These are phyloP conservation scores for Neurospora pannonica DNA, from an alignment of 495 filamentous ascomycete genomes.

Conservation along the genomic window DNA sequence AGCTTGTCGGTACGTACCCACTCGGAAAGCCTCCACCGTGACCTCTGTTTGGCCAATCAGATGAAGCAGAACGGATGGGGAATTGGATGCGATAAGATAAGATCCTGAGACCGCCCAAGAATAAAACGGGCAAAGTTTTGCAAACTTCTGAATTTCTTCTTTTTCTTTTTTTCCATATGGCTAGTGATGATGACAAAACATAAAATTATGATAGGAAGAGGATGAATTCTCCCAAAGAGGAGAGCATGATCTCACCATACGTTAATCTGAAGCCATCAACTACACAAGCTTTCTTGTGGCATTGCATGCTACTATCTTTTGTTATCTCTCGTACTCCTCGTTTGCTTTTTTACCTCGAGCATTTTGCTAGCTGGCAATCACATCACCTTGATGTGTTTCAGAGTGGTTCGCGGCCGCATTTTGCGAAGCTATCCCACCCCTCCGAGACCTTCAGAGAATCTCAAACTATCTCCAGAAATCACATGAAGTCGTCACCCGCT, in stretches of 20 bases:
- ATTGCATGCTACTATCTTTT: neutral
- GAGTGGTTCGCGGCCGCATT: neutral
- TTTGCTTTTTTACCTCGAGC: neutral
- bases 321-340: neutral
- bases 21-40: neutral
- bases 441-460: neutral
- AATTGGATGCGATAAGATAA: neutral
- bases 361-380: neutral
- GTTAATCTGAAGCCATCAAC: slow-evolving; percentile 44
- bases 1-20: neutral
- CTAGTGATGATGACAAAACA: slow-evolving; percentile 46
- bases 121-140: slow-evolving; percentile 1
- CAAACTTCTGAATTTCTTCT: slow-evolving; percentile 1
- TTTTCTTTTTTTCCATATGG: slow-evolving; percentile 22
- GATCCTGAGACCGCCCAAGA: neutral
- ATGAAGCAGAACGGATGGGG: neutral
- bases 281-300: neutral
- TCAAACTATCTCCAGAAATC: neutral
- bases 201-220: slow-evolving; percentile 52
- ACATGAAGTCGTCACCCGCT: neutral
- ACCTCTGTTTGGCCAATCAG: neutral
- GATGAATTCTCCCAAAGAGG: slow-evolving; percentile 35
- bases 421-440: neutral
- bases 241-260: slow-evolving; percentile 46
- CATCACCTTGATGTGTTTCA: neutral